Base-by-base conservation (phyloP, 371 early-diverging fungal genomes). In the Saksenaea oblongispora region DNA sequence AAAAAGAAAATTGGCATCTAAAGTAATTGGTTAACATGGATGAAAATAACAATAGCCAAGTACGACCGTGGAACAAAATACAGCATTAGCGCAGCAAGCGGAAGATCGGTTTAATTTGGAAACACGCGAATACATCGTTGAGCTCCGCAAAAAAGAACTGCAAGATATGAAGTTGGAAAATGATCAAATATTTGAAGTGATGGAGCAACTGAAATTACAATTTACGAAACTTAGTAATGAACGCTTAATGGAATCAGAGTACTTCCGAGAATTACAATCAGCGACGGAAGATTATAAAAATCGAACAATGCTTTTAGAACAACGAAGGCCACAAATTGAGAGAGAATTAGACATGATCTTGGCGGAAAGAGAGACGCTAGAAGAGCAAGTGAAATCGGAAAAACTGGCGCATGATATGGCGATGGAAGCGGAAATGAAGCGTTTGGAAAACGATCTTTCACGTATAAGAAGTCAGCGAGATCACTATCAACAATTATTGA, bases 401-500 rank as follows among this genome's bases (percentile, higher is more conserved):
- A 71, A 75, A 63, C 51, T 51, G 11, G 59, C 28, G 17, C 73
- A 72, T 18, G 65, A 54, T 26, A 61, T 47, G 34, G 76, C 75
- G 0, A 64, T 93, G 54, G 90, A 92, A 62, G 75, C 75, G 5
- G 92, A 94, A 59, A 75, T 93, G 55, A 80, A 83, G 54, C 84
- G 88, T 44, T 61, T 94, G 27, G 92, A 95, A 61, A 73, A 62
- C n/a, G 96, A 96, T 34, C 70, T 94, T 31, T 78, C 85, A 1
- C 87, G 95, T 17, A 77, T 95, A 47, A 89, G 95, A 26, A 84
- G 84, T 28, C 84, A 89, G 53, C 89, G 95, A 36, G 80, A 76
- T 54, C 65, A 71, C 10, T 64, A 72, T 18, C 75, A 76, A 58
- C 60, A 58, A 28, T n/a, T 35, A 1, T 61, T 71, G 8, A 68